Conservation (phyloP, 139 green algal genomes). For the Nannochloris sp. region DNA sequence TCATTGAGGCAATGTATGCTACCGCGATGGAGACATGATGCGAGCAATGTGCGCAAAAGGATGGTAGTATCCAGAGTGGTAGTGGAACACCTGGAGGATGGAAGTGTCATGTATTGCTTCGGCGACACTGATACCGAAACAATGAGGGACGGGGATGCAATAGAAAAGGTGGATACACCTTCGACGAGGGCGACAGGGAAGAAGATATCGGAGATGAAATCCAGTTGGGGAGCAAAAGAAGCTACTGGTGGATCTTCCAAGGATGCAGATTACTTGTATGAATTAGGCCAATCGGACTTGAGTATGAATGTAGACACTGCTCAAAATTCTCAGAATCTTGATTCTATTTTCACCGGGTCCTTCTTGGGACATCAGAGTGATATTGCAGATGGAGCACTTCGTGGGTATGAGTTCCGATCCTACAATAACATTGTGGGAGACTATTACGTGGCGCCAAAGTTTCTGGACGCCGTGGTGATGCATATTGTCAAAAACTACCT, state of each 20-base stretch:
- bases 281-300: conserved; percentile 32
- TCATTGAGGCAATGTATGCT: neutral
- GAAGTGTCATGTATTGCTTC: conserved; percentile 7
- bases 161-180: too few relatives aligned
- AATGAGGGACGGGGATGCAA: neutral
- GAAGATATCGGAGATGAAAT: conserved; percentile 6
- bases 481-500: conserved; percentile 88
- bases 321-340: conserved; percentile 35
- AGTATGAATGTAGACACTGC: conserved; percentile 36
- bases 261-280: conserved; percentile 44
- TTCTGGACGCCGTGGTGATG: conserved; percentile 62
- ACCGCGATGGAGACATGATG: neutral
- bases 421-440: conserved; percentile 71
- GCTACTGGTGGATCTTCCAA: conserved; percentile 21
- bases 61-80: conserved; percentile 3
- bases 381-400: conserved; percentile 65
- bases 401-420: conserved; percentile 50
- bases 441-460: conserved; percentile 75
- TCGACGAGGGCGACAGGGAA: neutral
- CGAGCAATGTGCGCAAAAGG: conserved; percentile 4
- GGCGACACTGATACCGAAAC: neutral
- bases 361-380: conserved; percentile 59
- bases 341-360: conserved; percentile 57
- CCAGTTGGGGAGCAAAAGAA: conserved; percentile 48
- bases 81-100: neutral